Evolutionary conservation across 441 rosid species (phyloP), one percentile per base, ranked within the genome.

Genomic region (Brassica hybrid): DNA sequence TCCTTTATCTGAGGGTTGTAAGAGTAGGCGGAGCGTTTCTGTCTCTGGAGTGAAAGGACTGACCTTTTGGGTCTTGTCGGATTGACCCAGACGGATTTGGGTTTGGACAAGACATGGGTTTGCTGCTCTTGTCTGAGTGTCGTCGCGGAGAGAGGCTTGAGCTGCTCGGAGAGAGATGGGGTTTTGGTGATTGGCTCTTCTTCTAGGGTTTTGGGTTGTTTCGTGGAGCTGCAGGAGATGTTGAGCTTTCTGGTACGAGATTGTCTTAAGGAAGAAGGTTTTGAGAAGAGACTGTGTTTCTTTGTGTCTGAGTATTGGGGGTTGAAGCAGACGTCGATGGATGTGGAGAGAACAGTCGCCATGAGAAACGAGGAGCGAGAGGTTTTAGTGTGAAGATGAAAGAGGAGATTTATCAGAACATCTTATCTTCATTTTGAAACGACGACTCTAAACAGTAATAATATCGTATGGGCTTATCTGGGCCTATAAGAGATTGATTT

Each of bases 11-110:
- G 83, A n/a, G 97, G 99, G 41, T 88, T 93, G 83, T 88, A 81
- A 0, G 96, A 75, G 81, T 87, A 86, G 68, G 80, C 66, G 14
- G 94, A 83, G 38, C 94, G 91, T 74, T 81, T 91, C n/a, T 95
- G 99, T 84, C 94, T 88, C 74, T 89, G 90, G 23, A 87, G 91
- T 8, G 94, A 91, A 83, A 95, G 89, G 75, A 95, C 97, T 38
- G 94, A 86, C 78, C 91, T 94, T 84, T 78, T 90, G 60, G 99
- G 93, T 78, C 84, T 91, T 4, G 94, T 71, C 5, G 98, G 99
- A 80, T 93, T 95, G 76, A 93, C 92, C 97, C 95, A 93, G 3
- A 86, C 90, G 62, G 99, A 91, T 82, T 93, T 91, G 4, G 98
- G 97, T 65, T 90, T 91, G 13, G 90, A 79, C 77, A 90, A 75